Evolutionary conservation across 2,329 filamentous ascomycete species (phyloP).

Genomic region (Chalaropsis thielavioides): DNA sequence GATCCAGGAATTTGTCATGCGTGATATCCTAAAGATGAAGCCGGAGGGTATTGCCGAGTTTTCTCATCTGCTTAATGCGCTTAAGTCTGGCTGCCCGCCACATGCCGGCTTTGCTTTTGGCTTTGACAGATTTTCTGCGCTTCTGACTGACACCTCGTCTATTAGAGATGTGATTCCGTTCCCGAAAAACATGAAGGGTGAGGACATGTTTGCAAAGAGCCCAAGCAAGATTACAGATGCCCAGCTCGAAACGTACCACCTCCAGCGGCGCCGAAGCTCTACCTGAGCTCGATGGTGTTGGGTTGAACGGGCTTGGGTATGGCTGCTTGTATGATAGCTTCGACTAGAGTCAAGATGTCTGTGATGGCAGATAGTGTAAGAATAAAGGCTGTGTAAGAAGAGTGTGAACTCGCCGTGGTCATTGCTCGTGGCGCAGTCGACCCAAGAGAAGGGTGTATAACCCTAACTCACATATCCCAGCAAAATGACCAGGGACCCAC

Average conservation of each 20-base stretch:
- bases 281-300: not conserved
- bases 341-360: not conserved
- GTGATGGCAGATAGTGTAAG: not conserved
- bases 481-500: not conserved
- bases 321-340: not conserved
- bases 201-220: constrained; percentile 69
- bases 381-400: not conserved
- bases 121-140: constrained; percentile 71
- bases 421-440: not conserved
- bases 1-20: constrained; percentile 74
- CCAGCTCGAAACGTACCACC: constrained; percentile 35
- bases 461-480: not conserved
- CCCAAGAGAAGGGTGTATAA: not conserved
- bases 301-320: constrained; percentile 7
- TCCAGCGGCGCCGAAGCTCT: constrained; percentile 23
- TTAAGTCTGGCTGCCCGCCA: constrained; percentile 77
- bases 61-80: constrained; percentile 65
- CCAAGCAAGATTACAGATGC: constrained; percentile 53
- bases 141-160: constrained; percentile 61
- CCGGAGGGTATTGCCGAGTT: constrained; percentile 64
- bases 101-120: constrained; percentile 89
- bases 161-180: constrained; percentile 94
- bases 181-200: constrained; percentile 81
- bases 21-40: constrained; percentile 67
- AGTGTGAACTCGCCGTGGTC: not conserved